Percentiles rank a stretch among this genome's conserved stretches.
These are phyloP conservation scores for Mycena belliarum DNA, from an alignment of 768 basidiomycete species.

Conservation along the genomic window DNA sequence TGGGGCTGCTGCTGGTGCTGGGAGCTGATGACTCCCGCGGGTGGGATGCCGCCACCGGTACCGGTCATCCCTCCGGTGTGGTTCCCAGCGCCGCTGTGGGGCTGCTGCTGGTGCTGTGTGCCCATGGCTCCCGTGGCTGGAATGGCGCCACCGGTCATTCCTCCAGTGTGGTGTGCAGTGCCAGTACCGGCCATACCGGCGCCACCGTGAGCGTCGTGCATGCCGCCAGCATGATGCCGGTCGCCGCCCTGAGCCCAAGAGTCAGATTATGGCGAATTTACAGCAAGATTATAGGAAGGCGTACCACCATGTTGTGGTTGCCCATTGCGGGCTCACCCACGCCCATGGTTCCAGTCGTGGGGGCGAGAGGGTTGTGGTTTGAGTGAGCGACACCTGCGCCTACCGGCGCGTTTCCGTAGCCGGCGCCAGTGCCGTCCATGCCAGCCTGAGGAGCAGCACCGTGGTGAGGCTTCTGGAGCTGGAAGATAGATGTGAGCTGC, in stretches of 20 bases:
- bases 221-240: not conserved
- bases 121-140: not conserved
- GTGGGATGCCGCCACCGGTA: not conserved
- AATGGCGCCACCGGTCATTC: constrained; percentile 15
- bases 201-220: not conserved
- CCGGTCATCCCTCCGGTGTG: constrained; percentile 42
- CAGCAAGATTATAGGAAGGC: too few species aligned
- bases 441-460: not conserved
- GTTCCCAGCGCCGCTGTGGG: constrained; percentile 24
- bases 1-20: constrained; percentile 19
- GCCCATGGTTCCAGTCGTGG: not conserved
- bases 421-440: not conserved
- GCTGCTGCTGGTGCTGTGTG: constrained; percentile 20
- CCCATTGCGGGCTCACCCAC: not conserved
- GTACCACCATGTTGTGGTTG: too few species aligned
- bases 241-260: constrained; percentile 8
- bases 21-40: not conserved
- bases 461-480: not conserved
- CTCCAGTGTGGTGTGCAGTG: too few species aligned
- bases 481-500: not conserved
- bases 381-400: not conserved
- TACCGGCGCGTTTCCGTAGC: not conserved
- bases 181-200: constrained; percentile 9
- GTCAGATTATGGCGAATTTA: not conserved
- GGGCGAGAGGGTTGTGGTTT: not conserved